Evolutionary conservation across 164 flowering plant species (phyloP), one percentile per base, ranked within the genome.

Genomic region (Magnolia sinica): DNA sequence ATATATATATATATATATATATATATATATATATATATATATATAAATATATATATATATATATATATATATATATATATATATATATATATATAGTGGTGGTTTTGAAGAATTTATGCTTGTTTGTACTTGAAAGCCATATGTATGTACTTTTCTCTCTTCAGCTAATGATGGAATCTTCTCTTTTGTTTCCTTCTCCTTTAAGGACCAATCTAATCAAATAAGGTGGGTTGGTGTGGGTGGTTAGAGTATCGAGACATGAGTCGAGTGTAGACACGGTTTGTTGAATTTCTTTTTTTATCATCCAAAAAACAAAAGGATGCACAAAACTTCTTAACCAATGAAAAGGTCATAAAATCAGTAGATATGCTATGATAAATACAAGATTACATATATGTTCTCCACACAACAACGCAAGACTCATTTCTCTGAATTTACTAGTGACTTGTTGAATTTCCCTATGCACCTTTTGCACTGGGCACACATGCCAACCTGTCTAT

Each of bases 21-120:
- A 70, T 49, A 49, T 24, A 70, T 70, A 70, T 49, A 49, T 24
- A 70, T 70, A 70, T 49, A 49, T 24, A 70, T 70, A 70, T 49
- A 49, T 24, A 70, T 70, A 70, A n/a, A n/a, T n/a, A n/a, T n/a
- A n/a, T n/a, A n/a, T n/a, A n/a, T n/a, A n/a, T n/a, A n/a, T n/a
- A n/a, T n/a, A n/a, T n/a, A n/a, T n/a, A n/a, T n/a, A n/a, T n/a
- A n/a, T n/a, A n/a, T n/a, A n/a, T n/a, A n/a, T n/a, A n/a, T n/a
- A n/a, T n/a, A n/a, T n/a, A n/a, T n/a, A n/a, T 6, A 68, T 24
- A 70, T 70, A 70, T 49, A 49, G 23, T 50, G 22, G 11, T 50
- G 8, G 55, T 20, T 50, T 11, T 23, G 8, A 3, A n/a, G 55
- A 70, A 49, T 45, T n/a, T 2, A 29, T 22, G 55, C 58, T 45